Evolutionary conservation across 805 yeast genomes (phyloP), one percentile per base, ranked within the genome.

Genomic region (Ogataea nonfermentans): DNA sequence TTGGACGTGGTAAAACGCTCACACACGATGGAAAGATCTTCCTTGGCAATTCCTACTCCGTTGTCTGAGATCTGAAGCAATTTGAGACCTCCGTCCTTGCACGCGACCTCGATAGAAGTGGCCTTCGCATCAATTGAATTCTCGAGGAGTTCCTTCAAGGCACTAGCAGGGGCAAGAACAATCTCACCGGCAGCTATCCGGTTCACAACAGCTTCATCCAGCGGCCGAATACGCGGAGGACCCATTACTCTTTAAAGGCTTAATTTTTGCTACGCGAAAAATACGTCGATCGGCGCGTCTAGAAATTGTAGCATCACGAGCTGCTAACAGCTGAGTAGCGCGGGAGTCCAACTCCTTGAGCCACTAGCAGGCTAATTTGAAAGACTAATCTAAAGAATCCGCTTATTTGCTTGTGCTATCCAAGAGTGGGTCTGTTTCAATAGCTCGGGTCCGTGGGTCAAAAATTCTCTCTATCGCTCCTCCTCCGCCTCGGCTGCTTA

Each of bases 101-200:
- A 86, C 3, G 82, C 53, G 2, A 93, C 76, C 30, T 91, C 96
- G 10, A 93, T 76, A 34, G 72, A 59, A 0, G 90, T 71, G 9
- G 95, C 68, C 0, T 74, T 70, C 0, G 99, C 97, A 59, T 93
- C 99, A 9, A 93, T 78, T 5, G 95, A 76, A 67, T 93, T 93
- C 64, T 93, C 99, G 44, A 93, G 66, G 67, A 93, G 67, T 60
- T 93, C 99, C 57, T 93, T 93, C 29, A 93, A 66, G 0, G 99
- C 99, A 59, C 91, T 93, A 4, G 91, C 84, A 0, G 99, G 98
- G 4, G 90, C 91, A 19, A 90, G 75, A 41, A 93, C 86, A 63
- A 93, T 87, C 65, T 93, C 98, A 0, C 99, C 99, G 1, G 99
- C 99, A 0, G 99, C 99, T 19, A 93, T 93, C 46, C 82, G 76